Evolutionary conservation across 306 rosid genomes (phyloP).

Genomic region (Acacia melanoxylon): DNA sequence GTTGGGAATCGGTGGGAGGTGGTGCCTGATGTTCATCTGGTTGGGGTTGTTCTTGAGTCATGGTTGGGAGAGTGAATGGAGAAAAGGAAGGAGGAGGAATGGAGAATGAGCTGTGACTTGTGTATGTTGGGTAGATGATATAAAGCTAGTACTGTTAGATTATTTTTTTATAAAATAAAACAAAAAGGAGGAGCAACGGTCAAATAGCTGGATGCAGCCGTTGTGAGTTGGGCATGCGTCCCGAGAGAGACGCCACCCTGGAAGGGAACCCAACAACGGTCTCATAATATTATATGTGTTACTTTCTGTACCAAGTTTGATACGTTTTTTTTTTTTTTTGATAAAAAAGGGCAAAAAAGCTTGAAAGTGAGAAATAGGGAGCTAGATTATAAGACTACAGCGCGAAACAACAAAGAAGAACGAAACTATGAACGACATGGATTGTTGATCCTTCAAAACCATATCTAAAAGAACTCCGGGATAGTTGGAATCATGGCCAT

Average conservation of each 20-base stretch:
- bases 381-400: no score
- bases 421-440: no score
- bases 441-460: no score
- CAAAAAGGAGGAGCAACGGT: constrained; percentile 32
- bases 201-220: constrained; percentile 48
- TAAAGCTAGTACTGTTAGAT: neutral
- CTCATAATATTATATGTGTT: no score
- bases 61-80: constrained; percentile 18
- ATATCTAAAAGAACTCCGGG: no score
- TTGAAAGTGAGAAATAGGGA: no score
- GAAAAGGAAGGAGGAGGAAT: neutral
- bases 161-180: neutral
- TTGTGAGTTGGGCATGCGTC: neutral
- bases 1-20: constrained; percentile 17
- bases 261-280: neutral
- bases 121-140: neutral
- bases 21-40: constrained; percentile 6
- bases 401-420: no score
- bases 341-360: no score
- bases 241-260: constrained; percentile 25
- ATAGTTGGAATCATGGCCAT: no score
- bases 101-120: neutral
- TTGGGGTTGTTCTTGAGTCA: constrained; percentile 32
- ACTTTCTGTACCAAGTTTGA: no score
- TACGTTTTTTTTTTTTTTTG: no score